Evolutionary conservation across 116 monocot species (phyloP), one percentile per base, ranked within the genome.

Genomic region (Iris pallida): DNA sequence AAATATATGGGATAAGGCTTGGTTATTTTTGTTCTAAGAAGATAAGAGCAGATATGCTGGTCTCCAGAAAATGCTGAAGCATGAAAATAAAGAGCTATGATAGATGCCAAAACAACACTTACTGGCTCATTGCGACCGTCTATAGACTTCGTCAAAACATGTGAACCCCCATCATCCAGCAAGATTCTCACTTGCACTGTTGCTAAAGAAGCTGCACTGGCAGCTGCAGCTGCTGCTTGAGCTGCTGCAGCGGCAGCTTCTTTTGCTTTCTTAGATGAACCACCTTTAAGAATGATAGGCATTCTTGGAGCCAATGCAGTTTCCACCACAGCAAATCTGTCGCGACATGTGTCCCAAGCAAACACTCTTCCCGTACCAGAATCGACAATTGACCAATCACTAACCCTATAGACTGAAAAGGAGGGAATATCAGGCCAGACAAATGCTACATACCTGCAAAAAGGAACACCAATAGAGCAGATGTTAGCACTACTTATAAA

Each of bases 381-480:
- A 76, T 99, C 93, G 68, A 99, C 99, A 76, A 99, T 81, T 41
- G 88, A 84, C 88, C 88, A 99, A 72, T 99, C 99, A 73, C 80
- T 90, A 41, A 87, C 90, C 67, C 90, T 99, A 70, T 88, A 99
- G 4, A 99, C 75, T 57, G 77, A 63, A 82, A 99, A 99, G 9
- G 93, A 90, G 71, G 93, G 94, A 79, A 99, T 93, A 72, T 99
- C 99, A 13, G 99, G 93, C 99, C 99, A 99, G 61, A 99, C 90
- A 66, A 93, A 61, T 8, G 99, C 79, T 57, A 93, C 88, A 68
- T 88, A 91, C 90, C 99, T 99, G 81, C 71, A 63, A 67, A 42
- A 52, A 19, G 68, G 20, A 59, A 71, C 16, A 51, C 9, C 42
- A 47, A 62, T 13, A 52, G 13, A 40, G 7, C 13, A 52, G 11